Base-by-base conservation (phyloP, 805 yeast species). In the Cyberlindnera veronae region DNA sequence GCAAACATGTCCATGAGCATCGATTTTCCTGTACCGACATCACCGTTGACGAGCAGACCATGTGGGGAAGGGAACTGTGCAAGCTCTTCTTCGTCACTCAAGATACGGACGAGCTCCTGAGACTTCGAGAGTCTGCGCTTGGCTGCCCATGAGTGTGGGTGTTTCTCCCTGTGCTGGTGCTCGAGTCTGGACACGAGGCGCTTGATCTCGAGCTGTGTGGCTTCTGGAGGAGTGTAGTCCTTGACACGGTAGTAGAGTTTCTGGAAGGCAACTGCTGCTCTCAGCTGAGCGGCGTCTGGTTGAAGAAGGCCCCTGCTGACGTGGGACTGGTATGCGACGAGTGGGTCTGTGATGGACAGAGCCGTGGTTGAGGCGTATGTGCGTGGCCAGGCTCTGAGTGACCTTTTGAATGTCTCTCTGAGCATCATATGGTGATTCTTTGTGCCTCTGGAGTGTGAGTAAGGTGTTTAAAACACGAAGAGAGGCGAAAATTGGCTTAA, bases 1-100 rank as follows among this genome's bases (percentile, higher is more conserved):
- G 88, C 87, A 62, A 83, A 82, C 16, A 83, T 73, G 49, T 82
- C 88, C 76, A 83, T 74, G 35, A 83, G 57, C 81, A 83, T 75
- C 2, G 86, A 77, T 54, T 83, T 83, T 1, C 90, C 90, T 49
- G 84, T 77, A 0, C 90, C 90, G 4, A 79, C 85, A 43, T 75
- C 84, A 4, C 84, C 85, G 58, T 76, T 77, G 6, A 79, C 57
- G 33, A 79, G 55, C 5, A 83, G 60, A 0, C 90, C 90, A 41
- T 74, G 81, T 0, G 89, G 89, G 0, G 84, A 68, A 1, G 73
- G 67, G 40, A 77, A 65, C 39, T 73, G 66, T 5, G 60, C 51
- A 23, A 81, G 54, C 47, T 78, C 83, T 42, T 79, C 84, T 47
- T 81, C 85, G 52, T 79, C 83, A 1, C 77, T 67, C 17, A 83